Evolutionary conservation across 2,329 filamentous ascomycete species (phyloP), one percentile per base, ranked within the genome.

Genomic region (Trichophyton rubrum): DNA sequence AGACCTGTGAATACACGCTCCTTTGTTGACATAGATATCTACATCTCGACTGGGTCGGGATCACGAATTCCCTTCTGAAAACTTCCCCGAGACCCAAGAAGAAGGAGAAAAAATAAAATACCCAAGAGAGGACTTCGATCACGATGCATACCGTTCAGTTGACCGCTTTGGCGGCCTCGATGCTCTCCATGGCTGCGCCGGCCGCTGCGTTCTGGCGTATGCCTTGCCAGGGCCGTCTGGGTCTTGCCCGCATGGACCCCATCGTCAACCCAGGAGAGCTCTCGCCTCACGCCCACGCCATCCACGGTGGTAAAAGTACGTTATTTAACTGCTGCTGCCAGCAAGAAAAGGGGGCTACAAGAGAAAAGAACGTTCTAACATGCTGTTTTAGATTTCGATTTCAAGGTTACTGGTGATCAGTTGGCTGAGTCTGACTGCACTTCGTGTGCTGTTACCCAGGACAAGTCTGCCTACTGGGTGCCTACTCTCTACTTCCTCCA

Each of bases 401-500:
- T 82, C 64, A 76, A 72, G n/a, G 75, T 85, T 13, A 78, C 74
- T 45, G 84, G 79, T 66, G 75, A 80, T 0, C 77, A 82, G 45
- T 80, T 96, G 13, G 68, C 79, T 3, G 72, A 68, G 15, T 85
- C 81, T 53, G 76, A 84, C 64, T 96, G 90, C 75, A 93, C 89
- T 1, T 91, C 89, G 9, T 95, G 90, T 71, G 83, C 81, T 60
- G 87, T 95, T 47, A 84, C 78, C 41, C 80, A 92, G 74, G 90
- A 96, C 75, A 87, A 85, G 75, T 95, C 89, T n/a, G 85, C 84
- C 35, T 96, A 96, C 77, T 96, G 90, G 89, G 83, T 85, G 59
- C 90, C 90, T 0, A 75, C 82, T 1, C 70, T 95, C 64, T 91
- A 92, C 76, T 96, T 95, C 73, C 74, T 85, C 69, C 82, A 90